phyloP scores from a whole-genome alignment of 2,329 filamentous ascomycete species.

The Ophiognomonia clavigignenti-juglandacearum region DNA sequence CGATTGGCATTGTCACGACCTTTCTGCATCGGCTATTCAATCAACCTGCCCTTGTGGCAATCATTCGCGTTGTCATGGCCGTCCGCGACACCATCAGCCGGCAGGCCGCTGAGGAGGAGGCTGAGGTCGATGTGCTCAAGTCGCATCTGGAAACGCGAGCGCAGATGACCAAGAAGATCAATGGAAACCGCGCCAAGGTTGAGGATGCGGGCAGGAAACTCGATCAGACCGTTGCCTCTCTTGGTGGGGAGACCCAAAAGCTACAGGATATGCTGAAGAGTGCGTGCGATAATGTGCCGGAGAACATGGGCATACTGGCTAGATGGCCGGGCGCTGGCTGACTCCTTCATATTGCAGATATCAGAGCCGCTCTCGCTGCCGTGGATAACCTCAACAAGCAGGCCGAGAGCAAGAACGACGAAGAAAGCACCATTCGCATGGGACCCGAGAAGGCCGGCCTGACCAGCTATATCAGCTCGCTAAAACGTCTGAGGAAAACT shows the following conservation, averaged over 20 bases:
- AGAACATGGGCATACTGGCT: background rate
- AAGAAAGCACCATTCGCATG: constrained; percentile 84
- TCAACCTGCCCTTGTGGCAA: background rate
- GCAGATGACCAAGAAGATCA: constrained; percentile 90
- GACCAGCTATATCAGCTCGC: constrained; percentile 78
- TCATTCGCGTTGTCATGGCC: constrained; percentile 39
- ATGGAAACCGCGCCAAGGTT: constrained; percentile 76
- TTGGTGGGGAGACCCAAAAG: constrained; percentile 86
- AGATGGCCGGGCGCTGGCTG: background rate
- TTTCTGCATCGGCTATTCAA: background rate
- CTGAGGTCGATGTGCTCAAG: constrained; percentile 66
- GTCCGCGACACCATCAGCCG: constrained; percentile 42
- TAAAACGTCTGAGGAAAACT: constrained; percentile 85
- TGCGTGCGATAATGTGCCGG: constrained; percentile 31
- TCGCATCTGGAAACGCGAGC: constrained; percentile 85
- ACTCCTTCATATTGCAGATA: constrained; percentile 48
- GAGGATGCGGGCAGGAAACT: constrained; percentile 88
- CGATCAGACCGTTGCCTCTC: constrained; percentile 84
- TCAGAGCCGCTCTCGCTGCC: constrained; percentile 77
- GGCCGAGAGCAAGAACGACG: constrained; percentile 85
- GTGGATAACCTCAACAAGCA: constrained; percentile 87
- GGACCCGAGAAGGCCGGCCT: constrained; percentile 82
- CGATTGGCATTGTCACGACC: background rate
- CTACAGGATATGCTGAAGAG: constrained; percentile 83
- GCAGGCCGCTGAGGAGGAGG: constrained; percentile 60